Evolutionary conservation across 352 stramenopile species (phyloP).

Genomic region (Globisporangium takayamanum): DNA sequence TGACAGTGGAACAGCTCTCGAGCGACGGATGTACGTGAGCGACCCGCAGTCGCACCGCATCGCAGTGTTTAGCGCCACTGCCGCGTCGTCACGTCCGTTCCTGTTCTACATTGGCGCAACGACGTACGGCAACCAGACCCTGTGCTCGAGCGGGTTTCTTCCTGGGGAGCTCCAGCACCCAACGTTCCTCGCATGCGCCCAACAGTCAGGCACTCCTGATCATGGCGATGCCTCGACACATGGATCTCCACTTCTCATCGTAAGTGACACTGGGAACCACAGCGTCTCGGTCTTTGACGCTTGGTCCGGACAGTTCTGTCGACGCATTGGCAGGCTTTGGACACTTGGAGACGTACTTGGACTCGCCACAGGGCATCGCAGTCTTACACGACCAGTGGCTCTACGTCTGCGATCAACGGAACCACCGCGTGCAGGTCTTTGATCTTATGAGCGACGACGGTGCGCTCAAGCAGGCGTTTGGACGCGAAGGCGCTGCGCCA

Average conservation of each 20-base stretch:
- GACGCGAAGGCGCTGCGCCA: conserved; percentile 19
- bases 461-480: conserved; percentile 24
- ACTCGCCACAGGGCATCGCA: conserved; percentile 51
- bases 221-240: background rate
- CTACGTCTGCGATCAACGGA: conserved; percentile 59
- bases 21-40: conserved; percentile 32
- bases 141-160: conserved; percentile 41
- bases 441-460: conserved; percentile 19
- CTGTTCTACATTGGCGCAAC: conserved; percentile 42
- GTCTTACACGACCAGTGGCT: conserved; percentile 35
- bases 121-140: conserved; percentile 44
- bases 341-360: conserved; percentile 35
- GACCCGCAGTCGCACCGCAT: conserved; percentile 52
- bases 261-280: conserved; percentile 65
- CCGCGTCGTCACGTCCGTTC: conserved; percentile 7
- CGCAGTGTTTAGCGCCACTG: conserved; percentile 24
- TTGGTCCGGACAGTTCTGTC: conserved; percentile 19
- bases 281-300: conserved; percentile 49
- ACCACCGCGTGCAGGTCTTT: conserved; percentile 64
- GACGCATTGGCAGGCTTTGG: conserved; percentile 54
- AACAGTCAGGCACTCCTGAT: background rate
- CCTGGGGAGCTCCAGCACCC: conserved; percentile 47
- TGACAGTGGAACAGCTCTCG: background rate
- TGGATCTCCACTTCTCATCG: conserved; percentile 16
- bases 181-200: conserved; percentile 27